These are phyloP conservation scores for Posidonia oceanica DNA, from an alignment of 116 monocot species.

Conservation along the genomic window DNA sequence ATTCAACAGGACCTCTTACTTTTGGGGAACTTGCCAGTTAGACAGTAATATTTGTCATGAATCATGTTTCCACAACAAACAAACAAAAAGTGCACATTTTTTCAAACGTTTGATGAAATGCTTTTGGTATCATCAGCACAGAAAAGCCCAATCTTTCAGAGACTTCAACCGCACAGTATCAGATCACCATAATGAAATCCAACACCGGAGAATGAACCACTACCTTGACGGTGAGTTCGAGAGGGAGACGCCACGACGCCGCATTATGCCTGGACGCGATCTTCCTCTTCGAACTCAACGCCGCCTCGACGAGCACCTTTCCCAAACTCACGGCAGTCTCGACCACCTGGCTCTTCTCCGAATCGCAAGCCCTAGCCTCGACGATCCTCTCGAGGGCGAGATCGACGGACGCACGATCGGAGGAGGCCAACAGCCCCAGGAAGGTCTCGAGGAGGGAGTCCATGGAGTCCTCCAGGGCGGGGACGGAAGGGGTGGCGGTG, in stretches of 20 bases:
- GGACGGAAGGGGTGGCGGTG: not conserved
- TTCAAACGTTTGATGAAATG: too few species aligned
- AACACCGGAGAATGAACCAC: not conserved
- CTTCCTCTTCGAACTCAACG: constrained; percentile 25
- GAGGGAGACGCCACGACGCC: constrained; percentile 39
- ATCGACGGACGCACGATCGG: constrained; percentile 22
- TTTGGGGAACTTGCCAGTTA: too few species aligned
- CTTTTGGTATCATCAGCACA: too few species aligned
- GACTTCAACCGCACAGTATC: too few species aligned
- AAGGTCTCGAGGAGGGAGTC: constrained; percentile 18
- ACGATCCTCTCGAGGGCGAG: constrained; percentile 42
- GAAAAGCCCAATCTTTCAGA: too few species aligned
- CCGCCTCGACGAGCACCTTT: constrained; percentile 36
- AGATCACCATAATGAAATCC: not conserved
- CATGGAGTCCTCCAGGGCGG: not conserved
- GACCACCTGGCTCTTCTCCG: constrained; percentile 11
- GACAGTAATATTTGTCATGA: too few species aligned
- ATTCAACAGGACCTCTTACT: too few species aligned
- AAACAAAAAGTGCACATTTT: too few species aligned
- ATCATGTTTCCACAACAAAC: too few species aligned
- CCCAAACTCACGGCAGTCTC: constrained; percentile 26
- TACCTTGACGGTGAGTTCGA: constrained; percentile 61
- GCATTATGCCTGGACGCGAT: constrained; percentile 35
- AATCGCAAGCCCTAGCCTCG: too few species aligned
- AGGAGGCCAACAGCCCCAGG: constrained; percentile 22